Conservation (phyloP, 2,329 filamentous ascomycete genomes). For the Chaetomium sp. region DNA sequence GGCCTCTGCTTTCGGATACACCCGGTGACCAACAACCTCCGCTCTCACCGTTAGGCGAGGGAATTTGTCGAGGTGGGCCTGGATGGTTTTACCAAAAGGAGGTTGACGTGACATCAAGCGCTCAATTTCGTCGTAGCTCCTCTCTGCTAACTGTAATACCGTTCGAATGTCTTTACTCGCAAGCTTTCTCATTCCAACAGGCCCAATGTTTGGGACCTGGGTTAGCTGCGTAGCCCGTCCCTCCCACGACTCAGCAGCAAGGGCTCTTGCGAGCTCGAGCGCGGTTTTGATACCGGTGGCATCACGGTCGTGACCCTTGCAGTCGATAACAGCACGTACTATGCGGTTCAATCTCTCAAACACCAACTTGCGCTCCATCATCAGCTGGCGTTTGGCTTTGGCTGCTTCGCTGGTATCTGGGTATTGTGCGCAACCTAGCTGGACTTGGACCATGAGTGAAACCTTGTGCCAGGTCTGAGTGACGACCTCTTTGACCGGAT, state of each 20-base stretch:
- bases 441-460: constrained; percentile 68
- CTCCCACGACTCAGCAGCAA: constrained; percentile 76
- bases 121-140: constrained; percentile 69
- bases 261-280: constrained; percentile 69
- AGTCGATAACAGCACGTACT: constrained; percentile 70
- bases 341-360: constrained; percentile 65
- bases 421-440: constrained; percentile 61
- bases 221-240: constrained; percentile 72
- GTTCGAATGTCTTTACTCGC: constrained; percentile 62
- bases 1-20: constrained; percentile 34
- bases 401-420: constrained; percentile 47
- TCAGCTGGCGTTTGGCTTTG: constrained; percentile 46
- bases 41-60: constrained; percentile 48
- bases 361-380: constrained; percentile 54
- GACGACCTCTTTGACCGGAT: constrained; percentile 62
- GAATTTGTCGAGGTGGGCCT: constrained; percentile 61
- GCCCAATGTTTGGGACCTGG: constrained; percentile 73
- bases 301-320: constrained; percentile 54
- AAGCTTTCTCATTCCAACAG: constrained; percentile 68
- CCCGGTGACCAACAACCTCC: constrained; percentile 27
- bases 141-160: constrained; percentile 61
- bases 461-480: constrained; percentile 65
- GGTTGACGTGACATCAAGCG: constrained; percentile 70
- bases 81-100: constrained; percentile 68
- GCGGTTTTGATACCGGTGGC: constrained; percentile 60